Evolutionary conservation across 805 yeast species (phyloP), one percentile per base, ranked within the genome.

Genomic region (Pichia rugopelliculosa): DNA sequence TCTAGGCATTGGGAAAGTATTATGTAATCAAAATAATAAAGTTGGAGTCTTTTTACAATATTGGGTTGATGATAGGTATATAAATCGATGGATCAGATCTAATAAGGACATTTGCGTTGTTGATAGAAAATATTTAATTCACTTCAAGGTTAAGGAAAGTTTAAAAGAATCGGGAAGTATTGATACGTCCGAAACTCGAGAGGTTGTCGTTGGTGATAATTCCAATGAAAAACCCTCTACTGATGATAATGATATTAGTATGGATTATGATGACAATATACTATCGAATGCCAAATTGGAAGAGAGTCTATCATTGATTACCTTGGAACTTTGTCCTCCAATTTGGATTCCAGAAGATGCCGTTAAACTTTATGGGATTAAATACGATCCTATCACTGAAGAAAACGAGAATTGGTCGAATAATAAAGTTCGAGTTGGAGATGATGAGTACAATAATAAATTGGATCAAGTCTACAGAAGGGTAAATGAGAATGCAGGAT

Each of bases 331-430:
- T 11, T 54, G 60, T 43, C 68, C 69, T 1, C 57, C 54, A 21
- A 52, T 66, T 13, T 66, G 69, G 69, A 52, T 66, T 5, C 68
- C 69, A 0, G 56, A 60, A 36, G 68, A 62, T 49, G 33, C 60
- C 20, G 40, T 62, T 20, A 34, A 54, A 25, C 59, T 58, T 22
- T 39, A 57, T 15, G 53, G 53, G n/a, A 40, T 60, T 6, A 42
- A 45, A 13, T 59, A 57, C 48, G 64, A 59, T 30, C 47, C 59
- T 15, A 52, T 60, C 4, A 52, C 57, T 10, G 53, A 56, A 18
- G 58, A 54, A 7, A 61, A 60, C 50, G 54, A 54, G 17, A 52
- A 54, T 15, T 56, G 59, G 55, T 55, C 55, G 20, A 49, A 50
- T 21, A 46, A 46, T 21, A 39, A 46, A 9, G 21, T 6, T 15